phyloP scores from a whole-genome alignment of 768 basidiomycete species.

The Cystobasidium tubakii region DNA sequence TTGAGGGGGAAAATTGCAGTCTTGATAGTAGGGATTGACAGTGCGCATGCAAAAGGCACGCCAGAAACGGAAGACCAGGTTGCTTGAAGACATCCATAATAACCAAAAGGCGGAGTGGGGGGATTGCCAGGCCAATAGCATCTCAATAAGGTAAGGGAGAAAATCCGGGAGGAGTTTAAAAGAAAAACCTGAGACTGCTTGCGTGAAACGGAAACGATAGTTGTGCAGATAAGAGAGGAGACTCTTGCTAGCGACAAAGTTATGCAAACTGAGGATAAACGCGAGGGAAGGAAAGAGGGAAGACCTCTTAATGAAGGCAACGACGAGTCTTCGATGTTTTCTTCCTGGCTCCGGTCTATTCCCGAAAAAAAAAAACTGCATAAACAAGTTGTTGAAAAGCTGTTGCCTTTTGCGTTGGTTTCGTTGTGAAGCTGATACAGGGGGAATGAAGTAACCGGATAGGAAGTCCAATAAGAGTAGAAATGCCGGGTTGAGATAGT shows the following conservation, averaged over 20 bases:
- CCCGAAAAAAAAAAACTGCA: neutral
- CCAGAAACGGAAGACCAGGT: too few relatives aligned
- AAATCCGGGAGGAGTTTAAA: neutral
- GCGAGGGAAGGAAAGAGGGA: neutral
- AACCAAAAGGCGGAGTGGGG: too few relatives aligned
- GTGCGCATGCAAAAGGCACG: too few relatives aligned
- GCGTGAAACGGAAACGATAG: neutral
- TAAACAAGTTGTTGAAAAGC: neutral
- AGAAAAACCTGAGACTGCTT: neutral
- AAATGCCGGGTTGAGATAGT: too few relatives aligned
- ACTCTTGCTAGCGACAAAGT: neutral
- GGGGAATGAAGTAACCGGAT: neutral
- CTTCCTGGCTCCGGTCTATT: constrained; percentile 2
- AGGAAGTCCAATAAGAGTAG: too few relatives aligned
- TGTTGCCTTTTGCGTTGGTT: neutral
- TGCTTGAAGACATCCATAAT: too few relatives aligned
- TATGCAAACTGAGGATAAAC: neutral
- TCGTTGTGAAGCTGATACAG: neutral
- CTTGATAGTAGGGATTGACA: too few relatives aligned
- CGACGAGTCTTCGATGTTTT: too few relatives aligned
- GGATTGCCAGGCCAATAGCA: too few relatives aligned
- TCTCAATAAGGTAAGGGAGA: neutral
- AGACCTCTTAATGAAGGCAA: neutral
- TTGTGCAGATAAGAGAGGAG: too few relatives aligned
- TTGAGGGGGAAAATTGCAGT: too few relatives aligned